phyloP scores from a whole-genome alignment of 768 basidiomycete genomes.

The Boletus edulis region DNA sequence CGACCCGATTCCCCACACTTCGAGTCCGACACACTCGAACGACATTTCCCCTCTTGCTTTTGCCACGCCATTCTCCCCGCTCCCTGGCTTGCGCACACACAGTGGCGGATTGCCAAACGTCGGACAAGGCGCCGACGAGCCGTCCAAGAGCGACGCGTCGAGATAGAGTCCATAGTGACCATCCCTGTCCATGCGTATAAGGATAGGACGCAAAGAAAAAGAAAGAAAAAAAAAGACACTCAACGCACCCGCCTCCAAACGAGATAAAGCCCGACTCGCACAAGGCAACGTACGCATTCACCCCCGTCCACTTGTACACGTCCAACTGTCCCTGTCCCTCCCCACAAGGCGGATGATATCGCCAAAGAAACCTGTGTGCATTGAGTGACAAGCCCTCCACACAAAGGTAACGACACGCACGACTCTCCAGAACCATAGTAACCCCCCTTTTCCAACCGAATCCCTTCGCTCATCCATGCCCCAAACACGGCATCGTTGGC shows the following conservation, averaged over 20 bases:
- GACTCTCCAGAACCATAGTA: conserved; percentile 93
- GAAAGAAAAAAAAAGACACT: not conserved
- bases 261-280: conserved; percentile 80
- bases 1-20: conserved; percentile 79
- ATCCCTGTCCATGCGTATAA: conserved; percentile 35
- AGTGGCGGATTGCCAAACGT: conserved; percentile 87
- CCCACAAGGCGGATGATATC: conserved; percentile 37
- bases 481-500: conserved; percentile 70
- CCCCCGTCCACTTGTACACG: conserved; percentile 82
- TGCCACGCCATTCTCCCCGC: conserved; percentile 31
- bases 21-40: conserved; percentile 92
- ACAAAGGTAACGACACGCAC: not conserved
- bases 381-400: not conserved
- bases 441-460: conserved; percentile 49
- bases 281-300: conserved; percentile 86
- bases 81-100: conserved; percentile 37
- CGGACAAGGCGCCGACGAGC: conserved; percentile 80
- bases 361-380: conserved; percentile 73
- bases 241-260: conserved; percentile 82
- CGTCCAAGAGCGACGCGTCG: conserved; percentile 75
- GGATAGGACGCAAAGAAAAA: not conserved
- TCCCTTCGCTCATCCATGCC: conserved; percentile 75
- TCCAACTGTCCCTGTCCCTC: conserved; percentile 39
- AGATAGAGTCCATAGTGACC: conserved; percentile 89
- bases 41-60: conserved; percentile 41